Evolutionary conservation across 1,284 basidiomycete genomes (phyloP), one percentile per base, ranked within the genome.

Genomic region (Irpex sp.): DNA sequence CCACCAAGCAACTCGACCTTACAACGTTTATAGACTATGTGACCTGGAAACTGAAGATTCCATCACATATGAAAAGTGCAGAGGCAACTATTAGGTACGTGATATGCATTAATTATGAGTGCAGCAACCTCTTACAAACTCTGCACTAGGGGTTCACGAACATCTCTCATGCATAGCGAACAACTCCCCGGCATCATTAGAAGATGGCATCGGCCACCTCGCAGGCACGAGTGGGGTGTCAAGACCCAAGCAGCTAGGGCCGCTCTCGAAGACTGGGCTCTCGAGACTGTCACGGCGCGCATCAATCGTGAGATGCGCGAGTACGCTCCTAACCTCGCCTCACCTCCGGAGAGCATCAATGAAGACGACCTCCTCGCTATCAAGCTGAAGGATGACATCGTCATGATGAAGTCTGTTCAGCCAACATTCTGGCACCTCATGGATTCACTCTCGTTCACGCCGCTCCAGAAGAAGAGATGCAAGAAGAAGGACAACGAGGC

Each of bases 401-500:
- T 33, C 7, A n/a, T 56, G 9, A 57, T 68, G 4, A 9, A 62
- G 47, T 8, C 12, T 7, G 9, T 16, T 36, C 66, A 65, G 9
- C 72, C 73, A n/a, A 65, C 47, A 7, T 47, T 68, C 4, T 72
- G 69, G 69, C 19, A 56, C 1, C 18, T 74, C 1, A 55, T 74
- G 1, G 58, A 61, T 6, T 56, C 19, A 1, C 61, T 70, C 5
- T 64, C 68, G 19, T 67, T 63, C 35, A 62, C 61, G 5, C 48
- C 60, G 18, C n/a, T 47, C 8, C 71, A 73, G 58, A 59, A 62
- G 12, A 21, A 54, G 16, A n/a, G 60, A 39, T 71, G 73, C 37
- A 70, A 58, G 2, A 48, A 67, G 8, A 74, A 74, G 60, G 62
- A 67, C 61, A 67, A 72, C 21, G 66, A 71, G 52, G 67, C 66